Base-by-base conservation (phyloP, 192 early-diverging fungal species). In the Coemansia sp. region DNA sequence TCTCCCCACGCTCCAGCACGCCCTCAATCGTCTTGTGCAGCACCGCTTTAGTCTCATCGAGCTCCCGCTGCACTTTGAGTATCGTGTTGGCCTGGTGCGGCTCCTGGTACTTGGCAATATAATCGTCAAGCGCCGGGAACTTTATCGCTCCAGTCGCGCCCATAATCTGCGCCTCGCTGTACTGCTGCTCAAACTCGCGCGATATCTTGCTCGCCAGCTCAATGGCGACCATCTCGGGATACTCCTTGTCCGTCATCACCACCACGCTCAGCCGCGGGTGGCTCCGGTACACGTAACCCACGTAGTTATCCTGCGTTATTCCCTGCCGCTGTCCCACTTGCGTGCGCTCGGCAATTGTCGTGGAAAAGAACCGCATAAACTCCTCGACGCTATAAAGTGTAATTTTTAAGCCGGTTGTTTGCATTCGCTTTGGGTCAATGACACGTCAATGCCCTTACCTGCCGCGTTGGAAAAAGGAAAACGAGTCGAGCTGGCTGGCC, bases 11-110 rank as follows among this genome's bases (percentile, higher is more conserved):
- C 57, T 93, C 85, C 66, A 98, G 69, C 17, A 98, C 78, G 23
- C 86, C 86, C 60, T 97, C 93, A 71, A 98, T 98, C 0, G 95
- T 97, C 78, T 94, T 93, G 79, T 93, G 92, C 83, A 98, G 65
- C 28, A 98, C 89, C 44, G 88, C 88, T 75, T 94, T 98, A 9
- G 96, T 98, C 75, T 98, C 94, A 66, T 98, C 96, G 80, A 98
- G 75, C 75, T 98, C 95, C 68, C 87, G 85, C 82, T 97, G 96
- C 46, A 98, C 92, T 68, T 87, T 85, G 87, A 96, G 87, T 62
- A 97, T 92, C 3, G 88, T 91, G 75, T 98, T 95, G 6, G 90
- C 89, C 59, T 89, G 86, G 57, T 93, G 86, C 37, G 96, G 96
- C 75, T 97, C 93, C 86, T 98, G 95, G 68, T 90, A 92, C 67